Conservation (phyloP, 2,329 filamentous ascomycete genomes). For the Ambrosiella beaveri region DNA sequence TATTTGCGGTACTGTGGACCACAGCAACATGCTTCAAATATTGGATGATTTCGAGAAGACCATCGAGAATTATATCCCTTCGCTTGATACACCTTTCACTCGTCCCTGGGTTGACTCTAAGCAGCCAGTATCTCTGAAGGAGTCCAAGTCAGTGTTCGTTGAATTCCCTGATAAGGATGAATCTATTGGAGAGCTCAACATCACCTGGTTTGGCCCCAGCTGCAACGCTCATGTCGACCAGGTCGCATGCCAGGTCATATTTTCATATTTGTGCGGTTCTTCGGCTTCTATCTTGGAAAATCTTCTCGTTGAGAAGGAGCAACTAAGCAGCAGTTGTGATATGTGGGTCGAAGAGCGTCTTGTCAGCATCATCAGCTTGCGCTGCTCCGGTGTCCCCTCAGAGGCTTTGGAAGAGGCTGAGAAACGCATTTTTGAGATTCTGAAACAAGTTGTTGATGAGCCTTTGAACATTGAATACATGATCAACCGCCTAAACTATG, state of each 20-base stretch:
- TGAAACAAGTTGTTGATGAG: slow-evolving; percentile 63
- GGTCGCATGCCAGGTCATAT: slow-evolving; percentile 60
- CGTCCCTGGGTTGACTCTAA: slow-evolving; percentile 79
- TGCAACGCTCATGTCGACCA: slow-evolving; percentile 52
- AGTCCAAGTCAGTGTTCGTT: slow-evolving; percentile 59
- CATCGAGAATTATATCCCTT: slow-evolving; percentile 67
- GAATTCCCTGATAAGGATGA: slow-evolving; percentile 96
- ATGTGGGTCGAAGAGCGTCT: slow-evolving; percentile 67
- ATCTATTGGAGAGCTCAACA: slow-evolving; percentile 70
- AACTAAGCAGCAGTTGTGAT: slow-evolving; percentile 71
- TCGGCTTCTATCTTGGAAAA: slow-evolving; percentile 89
- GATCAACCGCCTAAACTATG: slow-evolving; percentile 67
- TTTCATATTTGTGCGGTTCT: slow-evolving; percentile 81
- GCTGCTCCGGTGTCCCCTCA: slow-evolving; percentile 71
- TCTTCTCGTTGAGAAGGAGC: slow-evolving; percentile 77
- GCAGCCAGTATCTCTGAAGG: slow-evolving; percentile 52
- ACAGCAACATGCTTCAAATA: slow-evolving; percentile 60
- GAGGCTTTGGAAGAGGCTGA: slow-evolving; percentile 72
- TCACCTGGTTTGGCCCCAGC: slow-evolving; percentile 74
- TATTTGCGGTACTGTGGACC: slow-evolving; percentile 81
- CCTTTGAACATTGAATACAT: slow-evolving; percentile 82
- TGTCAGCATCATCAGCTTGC: slow-evolving; percentile 69
- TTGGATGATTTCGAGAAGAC: slow-evolving; percentile 78
- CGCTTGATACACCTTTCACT: slow-evolving; percentile 57
- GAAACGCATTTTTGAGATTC: slow-evolving; percentile 64